Percentiles rank a stretch among this genome's conserved stretches.
These are phyloP conservation scores for Beauveria medogensis DNA, from an alignment of 2,329 filamentous ascomycete species.

Conservation along the genomic window DNA sequence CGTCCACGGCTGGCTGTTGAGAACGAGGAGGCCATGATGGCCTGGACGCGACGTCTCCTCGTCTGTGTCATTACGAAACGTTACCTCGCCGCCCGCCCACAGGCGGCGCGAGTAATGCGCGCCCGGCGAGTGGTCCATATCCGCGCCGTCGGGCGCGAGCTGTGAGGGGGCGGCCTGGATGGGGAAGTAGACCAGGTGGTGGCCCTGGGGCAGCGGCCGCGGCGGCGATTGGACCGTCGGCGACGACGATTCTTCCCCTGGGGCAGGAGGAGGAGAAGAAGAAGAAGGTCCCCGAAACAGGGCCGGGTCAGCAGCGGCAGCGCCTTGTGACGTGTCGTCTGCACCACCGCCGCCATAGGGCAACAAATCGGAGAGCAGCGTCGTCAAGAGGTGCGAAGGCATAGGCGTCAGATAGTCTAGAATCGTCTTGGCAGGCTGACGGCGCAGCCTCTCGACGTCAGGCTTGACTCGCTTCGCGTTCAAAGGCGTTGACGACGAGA, in stretches of 20 bases:
- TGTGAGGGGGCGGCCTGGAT: slow-evolving; percentile 51
- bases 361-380: slow-evolving; percentile 48
- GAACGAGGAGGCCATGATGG: slow-evolving; percentile 25
- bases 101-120: slow-evolving; percentile 65
- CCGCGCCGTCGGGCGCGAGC: slow-evolving; percentile 77
- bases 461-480: background rate
- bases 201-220: slow-evolving; percentile 50
- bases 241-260: background rate
- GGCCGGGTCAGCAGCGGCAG: too few species aligned
- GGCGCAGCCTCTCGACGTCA: slow-evolving; percentile 18
- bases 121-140: slow-evolving; percentile 69
- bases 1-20: slow-evolving; percentile 31
- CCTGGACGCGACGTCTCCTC: slow-evolving; percentile 17
- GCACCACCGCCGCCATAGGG: background rate
- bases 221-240: slow-evolving; percentile 18
- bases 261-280: background rate
- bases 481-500: background rate
- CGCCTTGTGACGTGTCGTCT: background rate
- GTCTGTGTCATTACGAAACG: slow-evolving; percentile 30
- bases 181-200: slow-evolving; percentile 86
- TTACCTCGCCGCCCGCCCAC: slow-evolving; percentile 77
- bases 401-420: slow-evolving; percentile 46
- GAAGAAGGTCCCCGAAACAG: background rate
- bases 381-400: slow-evolving; percentile 56
- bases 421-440: slow-evolving; percentile 27